Conservation (phyloP, 352 stramenopile genomes). For the Pythium vanterpoolii region DNA sequence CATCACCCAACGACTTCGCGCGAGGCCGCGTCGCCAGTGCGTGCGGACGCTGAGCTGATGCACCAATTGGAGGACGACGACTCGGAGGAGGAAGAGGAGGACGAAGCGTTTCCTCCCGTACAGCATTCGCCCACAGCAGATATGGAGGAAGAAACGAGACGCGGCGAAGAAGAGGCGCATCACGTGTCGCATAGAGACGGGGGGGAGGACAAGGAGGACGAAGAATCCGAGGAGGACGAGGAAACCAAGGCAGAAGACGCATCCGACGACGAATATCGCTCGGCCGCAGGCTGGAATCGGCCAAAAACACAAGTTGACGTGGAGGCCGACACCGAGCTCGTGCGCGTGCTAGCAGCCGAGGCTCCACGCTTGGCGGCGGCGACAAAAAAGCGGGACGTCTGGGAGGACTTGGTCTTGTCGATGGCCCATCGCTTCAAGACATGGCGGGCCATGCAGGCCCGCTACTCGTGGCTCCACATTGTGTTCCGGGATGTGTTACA, state of each 20-base stretch:
- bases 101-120: conserved; percentile 7
- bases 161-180: not conserved
- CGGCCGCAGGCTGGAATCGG: not conserved
- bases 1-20: not conserved
- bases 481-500: not conserved
- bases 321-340: not conserved
- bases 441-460: not conserved
- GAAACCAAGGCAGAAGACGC: not conserved
- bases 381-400: not conserved
- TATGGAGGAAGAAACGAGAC: conserved; percentile 5
- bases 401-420: not conserved
- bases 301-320: not conserved
- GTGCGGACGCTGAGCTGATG: not conserved
- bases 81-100: conserved; percentile 8
- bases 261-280: no score
- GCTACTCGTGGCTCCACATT: not conserved
- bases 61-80: not conserved
- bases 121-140: not conserved
- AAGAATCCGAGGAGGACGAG: not conserved
- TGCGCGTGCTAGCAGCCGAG: not conserved
- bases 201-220: not conserved
- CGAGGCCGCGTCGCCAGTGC: not conserved
- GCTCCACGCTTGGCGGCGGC: not conserved
- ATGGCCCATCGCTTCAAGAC: conserved; percentile 1
- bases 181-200: not conserved